phyloP scores from a whole-genome alignment of 495 filamentous ascomycete species.

The Staphylotrichum longicolle region DNA sequence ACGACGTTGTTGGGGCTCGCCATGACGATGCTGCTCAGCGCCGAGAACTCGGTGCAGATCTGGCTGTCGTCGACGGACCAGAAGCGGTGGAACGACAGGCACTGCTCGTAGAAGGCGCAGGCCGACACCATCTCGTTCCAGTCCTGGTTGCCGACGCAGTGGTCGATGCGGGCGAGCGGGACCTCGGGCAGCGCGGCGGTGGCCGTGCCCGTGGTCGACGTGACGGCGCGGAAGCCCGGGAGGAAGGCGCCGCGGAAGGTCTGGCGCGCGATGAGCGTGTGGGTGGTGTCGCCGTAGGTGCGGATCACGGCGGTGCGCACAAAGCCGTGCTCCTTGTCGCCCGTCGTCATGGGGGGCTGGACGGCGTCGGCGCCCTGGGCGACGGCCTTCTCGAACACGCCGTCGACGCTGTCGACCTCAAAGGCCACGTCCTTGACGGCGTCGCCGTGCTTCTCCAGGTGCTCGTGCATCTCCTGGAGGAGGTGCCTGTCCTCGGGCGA shows the following conservation, averaged over 20 bases:
- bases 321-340: slow-evolving; percentile 53
- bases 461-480: slow-evolving; percentile 67
- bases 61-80: slow-evolving; percentile 88
- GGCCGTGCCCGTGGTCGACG: slow-evolving; percentile 17
- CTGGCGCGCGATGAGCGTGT: slow-evolving; percentile 72
- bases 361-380: slow-evolving; percentile 65
- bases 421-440: slow-evolving; percentile 90
- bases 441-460: slow-evolving; percentile 81
- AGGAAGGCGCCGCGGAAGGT: slow-evolving; percentile 72
- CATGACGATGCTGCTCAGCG: slow-evolving; percentile 84
- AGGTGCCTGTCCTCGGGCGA: slow-evolving; percentile 52
- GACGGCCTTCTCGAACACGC: slow-evolving; percentile 68
- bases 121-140: slow-evolving; percentile 83
- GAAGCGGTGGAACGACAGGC: slow-evolving; percentile 90
- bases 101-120: slow-evolving; percentile 85
- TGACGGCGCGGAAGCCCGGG: slow-evolving; percentile 67
- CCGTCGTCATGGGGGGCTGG: slow-evolving; percentile 50
- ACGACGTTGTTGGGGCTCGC: slow-evolving; percentile 70
- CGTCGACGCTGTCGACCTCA: slow-evolving; percentile 79
- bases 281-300: slow-evolving; percentile 90
- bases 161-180: slow-evolving; percentile 72
- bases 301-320: slow-evolving; percentile 71
- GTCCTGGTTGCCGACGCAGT: slow-evolving; percentile 92
- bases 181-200: slow-evolving; percentile 54
- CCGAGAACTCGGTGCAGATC: slow-evolving; percentile 85